phyloP scores from a whole-genome alignment of 2,329 filamentous ascomycete genomes.

The Pyrenophora seminiperda region DNA sequence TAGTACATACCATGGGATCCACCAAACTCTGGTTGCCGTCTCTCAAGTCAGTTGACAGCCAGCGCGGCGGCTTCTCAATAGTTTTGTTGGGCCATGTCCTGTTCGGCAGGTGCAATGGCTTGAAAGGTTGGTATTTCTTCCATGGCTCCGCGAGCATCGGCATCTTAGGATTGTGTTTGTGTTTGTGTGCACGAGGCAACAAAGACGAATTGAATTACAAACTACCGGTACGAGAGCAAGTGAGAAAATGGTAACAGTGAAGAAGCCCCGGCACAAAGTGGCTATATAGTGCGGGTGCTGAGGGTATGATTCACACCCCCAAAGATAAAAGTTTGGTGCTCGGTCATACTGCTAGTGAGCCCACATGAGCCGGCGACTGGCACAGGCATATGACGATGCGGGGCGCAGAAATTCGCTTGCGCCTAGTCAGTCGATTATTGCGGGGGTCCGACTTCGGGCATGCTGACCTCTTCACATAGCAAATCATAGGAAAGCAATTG shows the following conservation, averaged over 20 bases:
- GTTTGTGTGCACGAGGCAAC: not conserved
- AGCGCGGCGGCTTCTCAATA: conserved; percentile 83
- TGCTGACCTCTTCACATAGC: not conserved
- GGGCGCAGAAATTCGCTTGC: conserved; percentile 20
- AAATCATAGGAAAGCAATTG: conserved; percentile 1
- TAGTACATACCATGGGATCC: conserved; percentile 78
- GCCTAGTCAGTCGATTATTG: conserved; percentile 13
- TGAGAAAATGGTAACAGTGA: not conserved
- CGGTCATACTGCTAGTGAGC: conserved; percentile 13
- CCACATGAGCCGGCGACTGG: conserved; percentile 8
- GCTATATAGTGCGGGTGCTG: conserved; percentile 4
- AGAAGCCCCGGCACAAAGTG: not conserved
- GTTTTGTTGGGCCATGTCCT: conserved; percentile 84
- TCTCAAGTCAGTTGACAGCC: conserved; percentile 85
- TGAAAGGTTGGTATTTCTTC: conserved; percentile 75
- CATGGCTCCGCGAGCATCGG: conserved; percentile 73
- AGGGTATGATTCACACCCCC: conserved; percentile 20
- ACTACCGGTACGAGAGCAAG: not conserved
- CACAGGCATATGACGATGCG: conserved; percentile 27
- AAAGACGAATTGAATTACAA: not conserved
- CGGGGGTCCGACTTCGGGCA: conserved; percentile 22
- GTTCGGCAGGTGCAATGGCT: conserved; percentile 68
- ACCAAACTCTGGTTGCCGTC: conserved; percentile 94
- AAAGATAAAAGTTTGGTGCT: conserved; percentile 21
- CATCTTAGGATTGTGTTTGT: conserved; percentile 32